phyloP scores from a whole-genome alignment of 148 eudicot species.

The Pharnaceum exiguum region DNA sequence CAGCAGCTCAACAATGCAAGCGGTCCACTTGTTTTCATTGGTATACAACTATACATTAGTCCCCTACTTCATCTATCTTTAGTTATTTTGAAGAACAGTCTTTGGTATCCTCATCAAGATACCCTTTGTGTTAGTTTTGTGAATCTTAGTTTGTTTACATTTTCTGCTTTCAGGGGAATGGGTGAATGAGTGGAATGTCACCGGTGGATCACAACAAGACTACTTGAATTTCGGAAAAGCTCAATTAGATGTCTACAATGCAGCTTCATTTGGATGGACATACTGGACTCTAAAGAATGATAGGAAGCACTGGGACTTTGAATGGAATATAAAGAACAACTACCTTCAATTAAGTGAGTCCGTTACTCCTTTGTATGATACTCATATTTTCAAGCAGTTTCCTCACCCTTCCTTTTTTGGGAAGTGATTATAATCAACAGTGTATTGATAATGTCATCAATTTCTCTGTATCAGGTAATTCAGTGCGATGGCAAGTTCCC shows the following conservation, averaged over 20 bases:
- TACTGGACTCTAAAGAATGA: conserved; percentile 87
- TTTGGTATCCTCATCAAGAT: background rate
- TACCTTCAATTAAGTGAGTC: conserved; percentile 57
- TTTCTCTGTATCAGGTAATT: conserved; percentile 12
- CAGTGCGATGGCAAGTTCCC: conserved; percentile 9
- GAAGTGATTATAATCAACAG: no score
- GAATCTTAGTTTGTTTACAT: background rate
- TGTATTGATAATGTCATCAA: no score
- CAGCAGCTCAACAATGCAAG: conserved; percentile 46
- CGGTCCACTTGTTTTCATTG: conserved; percentile 72
- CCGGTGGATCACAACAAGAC: conserved; percentile 43
- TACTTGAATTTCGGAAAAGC: conserved; percentile 64
- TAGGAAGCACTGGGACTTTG: conserved; percentile 73
- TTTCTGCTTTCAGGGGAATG: conserved; percentile 59
- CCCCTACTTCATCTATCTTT: background rate
- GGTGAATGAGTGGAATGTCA: conserved; percentile 81
- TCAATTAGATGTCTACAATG: conserved; percentile 59
- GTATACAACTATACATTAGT: conserved; percentile 17
- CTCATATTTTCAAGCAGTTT: no score
- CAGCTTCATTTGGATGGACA: conserved; percentile 85
- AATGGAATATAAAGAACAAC: conserved; percentile 62
- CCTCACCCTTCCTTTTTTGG: background rate
- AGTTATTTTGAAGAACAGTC: background rate
- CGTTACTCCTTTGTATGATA: no score
- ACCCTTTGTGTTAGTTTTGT: no score